Evolutionary conservation across 2,329 filamentous ascomycete species (phyloP).

Genomic region (Endoconidiophora polonica): DNA sequence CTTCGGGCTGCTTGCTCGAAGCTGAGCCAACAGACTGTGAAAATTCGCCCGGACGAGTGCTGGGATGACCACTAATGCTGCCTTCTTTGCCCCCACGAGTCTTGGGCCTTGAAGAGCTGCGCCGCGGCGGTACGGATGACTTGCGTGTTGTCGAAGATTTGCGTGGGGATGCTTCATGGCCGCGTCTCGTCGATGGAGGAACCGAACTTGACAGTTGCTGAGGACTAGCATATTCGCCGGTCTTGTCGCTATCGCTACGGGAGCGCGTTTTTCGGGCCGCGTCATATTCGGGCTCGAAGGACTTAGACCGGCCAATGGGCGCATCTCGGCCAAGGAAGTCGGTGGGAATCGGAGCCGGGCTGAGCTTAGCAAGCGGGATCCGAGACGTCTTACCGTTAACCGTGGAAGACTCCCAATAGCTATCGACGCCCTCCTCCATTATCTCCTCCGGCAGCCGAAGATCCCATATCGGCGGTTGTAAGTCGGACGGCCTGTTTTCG

Average conservation of each 20-base stretch:
- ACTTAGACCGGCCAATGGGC: slow-evolving; percentile 36
- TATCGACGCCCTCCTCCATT: slow-evolving; percentile 37
- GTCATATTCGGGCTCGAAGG: slow-evolving; percentile 21
- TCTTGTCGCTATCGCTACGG: slow-evolving; percentile 51
- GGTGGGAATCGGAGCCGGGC: slow-evolving; percentile 56
- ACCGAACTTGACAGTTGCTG: slow-evolving; percentile 5
- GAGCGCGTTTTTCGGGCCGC: slow-evolving; percentile 43
- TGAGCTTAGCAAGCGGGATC: slow-evolving; percentile 72
- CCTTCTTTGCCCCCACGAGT: slow-evolving; percentile 25
- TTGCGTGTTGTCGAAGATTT: slow-evolving; percentile 24
- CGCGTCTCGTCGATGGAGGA: slow-evolving; percentile 9
- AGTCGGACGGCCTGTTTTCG: slow-evolving; percentile 24
- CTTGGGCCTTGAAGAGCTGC: slow-evolving; percentile 18
- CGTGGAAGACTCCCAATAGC: slow-evolving; percentile 29
- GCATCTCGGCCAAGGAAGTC: slow-evolving; percentile 60
- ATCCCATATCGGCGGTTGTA: slow-evolving; percentile 45
- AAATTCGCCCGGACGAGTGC: slow-evolving; percentile 44
- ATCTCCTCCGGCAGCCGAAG: slow-evolving; percentile 64
- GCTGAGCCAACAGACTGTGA: slow-evolving; percentile 14
- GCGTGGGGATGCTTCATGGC: slow-evolving; percentile 8
- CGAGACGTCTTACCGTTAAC: slow-evolving; percentile 44
- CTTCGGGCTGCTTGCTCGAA: slow-evolving; percentile 55
- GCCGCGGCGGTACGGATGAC: slow-evolving; percentile 27
- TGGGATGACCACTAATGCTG: slow-evolving; percentile 44
- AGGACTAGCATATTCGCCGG: slow-evolving; percentile 17